Evolutionary conservation across 1,284 basidiomycete species (phyloP).

Genomic region (Crucibulum parvulum): DNA sequence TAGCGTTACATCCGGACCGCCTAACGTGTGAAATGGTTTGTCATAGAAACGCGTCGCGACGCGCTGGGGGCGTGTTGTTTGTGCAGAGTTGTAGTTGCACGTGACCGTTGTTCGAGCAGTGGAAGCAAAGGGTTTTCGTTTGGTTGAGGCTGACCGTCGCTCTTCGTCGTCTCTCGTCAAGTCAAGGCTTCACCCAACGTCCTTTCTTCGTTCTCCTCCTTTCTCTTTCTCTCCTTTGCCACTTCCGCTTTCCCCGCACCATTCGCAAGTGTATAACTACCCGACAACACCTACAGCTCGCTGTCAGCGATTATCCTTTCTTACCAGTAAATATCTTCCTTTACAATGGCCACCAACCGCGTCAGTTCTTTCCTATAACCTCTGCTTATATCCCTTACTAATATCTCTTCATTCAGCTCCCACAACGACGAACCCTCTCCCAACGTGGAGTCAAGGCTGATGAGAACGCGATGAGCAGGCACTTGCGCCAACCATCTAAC

Average conservation of each 20-base stretch:
- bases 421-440: constrained; percentile 48
- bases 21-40: constrained; percentile 10
- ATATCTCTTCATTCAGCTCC: constrained; percentile 32
- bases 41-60: constrained; percentile 28
- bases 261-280: too few relatives aligned
- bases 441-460: constrained; percentile 69
- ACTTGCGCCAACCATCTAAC: constrained; percentile 64
- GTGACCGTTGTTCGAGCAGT: constrained; percentile 41
- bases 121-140: constrained; percentile 25
- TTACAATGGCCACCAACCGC: constrained; percentile 64
- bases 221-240: constrained; percentile 19
- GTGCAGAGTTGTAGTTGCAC: constrained; percentile 38
- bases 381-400: constrained; percentile 10
- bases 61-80: constrained; percentile 39
- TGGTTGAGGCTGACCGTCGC: constrained; percentile 47
- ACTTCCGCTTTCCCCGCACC: neutral
- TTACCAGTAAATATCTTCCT: constrained; percentile 1
- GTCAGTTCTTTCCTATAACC: constrained; percentile 42
- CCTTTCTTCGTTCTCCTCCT: constrained; percentile 26
- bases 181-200: constrained; percentile 26
- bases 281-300: constrained; percentile 7
- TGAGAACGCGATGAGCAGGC: constrained; percentile 75
- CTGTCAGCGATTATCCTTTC: constrained; percentile 29
- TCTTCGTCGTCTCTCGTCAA: constrained; percentile 13
- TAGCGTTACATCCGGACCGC: too few relatives aligned